A percentile compares a stretch with the other conserved stretches of the same genome.
These are phyloP conservation scores for Candida ulmi DNA, from an alignment of 805 yeast genomes.

Conservation along the genomic window DNA sequence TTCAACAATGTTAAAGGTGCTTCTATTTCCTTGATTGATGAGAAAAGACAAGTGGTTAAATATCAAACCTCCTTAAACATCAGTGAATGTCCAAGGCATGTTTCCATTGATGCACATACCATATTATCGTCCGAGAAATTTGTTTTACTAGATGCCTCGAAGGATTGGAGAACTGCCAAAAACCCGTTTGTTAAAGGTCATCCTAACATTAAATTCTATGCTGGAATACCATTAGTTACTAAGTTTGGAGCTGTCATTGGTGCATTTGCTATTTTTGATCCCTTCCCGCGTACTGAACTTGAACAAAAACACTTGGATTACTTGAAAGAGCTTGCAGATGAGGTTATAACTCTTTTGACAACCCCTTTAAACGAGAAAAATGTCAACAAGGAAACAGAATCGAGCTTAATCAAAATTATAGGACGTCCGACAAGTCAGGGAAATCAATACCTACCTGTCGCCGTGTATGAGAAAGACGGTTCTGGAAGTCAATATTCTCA, in stretches of 20 bases:
- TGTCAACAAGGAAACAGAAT: neutral
- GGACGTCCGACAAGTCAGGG: slow-evolving; percentile 56
- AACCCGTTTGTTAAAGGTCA: slow-evolving; percentile 61
- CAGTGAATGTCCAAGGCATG: slow-evolving; percentile 45
- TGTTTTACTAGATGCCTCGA: slow-evolving; percentile 50
- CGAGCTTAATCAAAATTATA: slow-evolving; percentile 24
- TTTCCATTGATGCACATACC: slow-evolving; percentile 67
- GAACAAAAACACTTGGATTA: slow-evolving; percentile 28
- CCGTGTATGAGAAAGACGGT: slow-evolving; percentile 58
- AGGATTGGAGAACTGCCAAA: slow-evolving; percentile 62
- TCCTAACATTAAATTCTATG: slow-evolving; percentile 57
- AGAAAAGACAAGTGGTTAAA: slow-evolving; percentile 42
- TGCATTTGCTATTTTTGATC: slow-evolving; percentile 52
- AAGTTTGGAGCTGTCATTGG: slow-evolving; percentile 45
- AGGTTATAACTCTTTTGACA: slow-evolving; percentile 37
- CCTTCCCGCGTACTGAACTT: slow-evolving; percentile 33
- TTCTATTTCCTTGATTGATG: slow-evolving; percentile 52
- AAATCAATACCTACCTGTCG: slow-evolving; percentile 22
- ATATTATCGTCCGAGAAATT: slow-evolving; percentile 53
- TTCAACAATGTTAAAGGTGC: slow-evolving; percentile 45
- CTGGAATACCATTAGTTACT: slow-evolving; percentile 54
- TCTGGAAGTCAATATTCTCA: slow-evolving; percentile 57
- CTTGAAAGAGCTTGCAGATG: slow-evolving; percentile 34
- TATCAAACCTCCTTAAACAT: slow-evolving; percentile 42
- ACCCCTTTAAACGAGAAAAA: slow-evolving; percentile 22